Percentiles rank a stretch among this genome's conserved stretches.
phyloP scores from a whole-genome alignment of 306 rosid species.

The Adenanthera pavonina region DNA sequence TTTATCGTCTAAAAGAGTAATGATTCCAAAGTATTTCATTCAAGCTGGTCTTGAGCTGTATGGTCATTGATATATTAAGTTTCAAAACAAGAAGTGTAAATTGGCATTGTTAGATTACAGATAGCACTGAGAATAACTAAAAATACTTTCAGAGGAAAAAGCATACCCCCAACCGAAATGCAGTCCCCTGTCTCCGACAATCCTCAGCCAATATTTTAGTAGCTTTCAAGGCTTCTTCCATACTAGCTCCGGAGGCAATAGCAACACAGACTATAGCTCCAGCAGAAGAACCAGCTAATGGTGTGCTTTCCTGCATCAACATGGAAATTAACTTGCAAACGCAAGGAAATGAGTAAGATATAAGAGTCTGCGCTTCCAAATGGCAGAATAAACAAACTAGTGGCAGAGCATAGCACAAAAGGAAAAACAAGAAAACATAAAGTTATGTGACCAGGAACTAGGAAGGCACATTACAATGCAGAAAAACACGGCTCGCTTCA shows the following conservation, averaged over 20 bases:
- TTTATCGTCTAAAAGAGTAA: neutral
- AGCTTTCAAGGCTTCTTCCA: conserved; percentile 80
- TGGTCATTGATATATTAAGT: conserved; percentile 1
- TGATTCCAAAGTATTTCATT: neutral
- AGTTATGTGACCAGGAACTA: neutral
- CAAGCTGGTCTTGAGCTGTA: neutral
- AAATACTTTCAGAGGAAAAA: conserved; percentile 36
- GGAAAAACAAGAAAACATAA: neutral
- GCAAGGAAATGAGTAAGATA: neutral
- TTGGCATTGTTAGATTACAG: conserved; percentile 2
- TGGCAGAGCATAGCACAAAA: conserved; percentile 1
- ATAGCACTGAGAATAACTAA: conserved; percentile 1
- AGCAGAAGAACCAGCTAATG: conserved; percentile 97
- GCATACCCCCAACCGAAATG: conserved; percentile 90
- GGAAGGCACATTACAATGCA: conserved; percentile 5
- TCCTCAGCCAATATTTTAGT: conserved; percentile 87
- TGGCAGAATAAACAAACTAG: neutral
- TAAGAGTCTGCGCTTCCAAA: neutral
- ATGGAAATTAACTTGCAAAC: conserved; percentile 24
- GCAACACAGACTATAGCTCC: conserved; percentile 97
- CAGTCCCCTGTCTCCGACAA: conserved; percentile 90
- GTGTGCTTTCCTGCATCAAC: conserved; percentile 79
- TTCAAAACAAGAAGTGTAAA: neutral
- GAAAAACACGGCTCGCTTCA: neutral
- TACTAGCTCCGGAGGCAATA: conserved; percentile 89